Base-by-base conservation (phyloP, 2,329 filamentous ascomycete genomes). In the Monosporascus sp. region DNA sequence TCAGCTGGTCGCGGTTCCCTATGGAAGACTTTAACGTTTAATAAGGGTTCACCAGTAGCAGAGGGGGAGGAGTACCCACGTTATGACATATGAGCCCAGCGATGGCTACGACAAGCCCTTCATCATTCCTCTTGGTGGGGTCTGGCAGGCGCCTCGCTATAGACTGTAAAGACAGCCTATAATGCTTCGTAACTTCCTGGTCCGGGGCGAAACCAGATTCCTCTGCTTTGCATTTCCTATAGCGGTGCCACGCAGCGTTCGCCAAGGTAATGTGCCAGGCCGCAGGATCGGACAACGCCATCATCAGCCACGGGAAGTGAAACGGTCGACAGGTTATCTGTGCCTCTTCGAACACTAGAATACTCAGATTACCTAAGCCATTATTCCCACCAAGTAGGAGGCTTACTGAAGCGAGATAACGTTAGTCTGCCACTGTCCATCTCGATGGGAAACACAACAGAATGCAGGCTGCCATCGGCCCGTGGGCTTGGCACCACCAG, bases 221-320 rank as follows among this genome's bases (percentile, higher is more conserved):
- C n/a, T 47, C 45, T 18, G 48, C 17, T 3, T 57, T 58, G 6
- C 48, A 52, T 20, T 53, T 57, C 31, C 52, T 38, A 5, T 44
- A 47, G 31, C 53, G 59, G n/a, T 55, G 58, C 18, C 63, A 15
- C 5, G 53, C 60, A 1, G 61, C 61, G 38, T 65, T 65, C 8
- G 64, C 64, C 17, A 66, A 25, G 7, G 64, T 65, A 37, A 66
- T 65, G 37, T 65, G 41, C 58, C 62, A 66, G 9, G 63, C 58
- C 3, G 61, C 59, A 8, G 58, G 25, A 50, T 65, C 61, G 7
- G 60, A 60, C 35, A 65, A 22, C 1, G 61, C 62, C 48, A 64
- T 61, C 5, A 58, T 54, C 18, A 65, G 38, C 64, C 64, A 65
- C 17, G 59, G 56, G 17, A 60, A 57, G 20, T 58, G 59, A 44